Evolutionary conservation across 257 asterid genomes (phyloP).

Genomic region (Cinchona pubescens): DNA sequence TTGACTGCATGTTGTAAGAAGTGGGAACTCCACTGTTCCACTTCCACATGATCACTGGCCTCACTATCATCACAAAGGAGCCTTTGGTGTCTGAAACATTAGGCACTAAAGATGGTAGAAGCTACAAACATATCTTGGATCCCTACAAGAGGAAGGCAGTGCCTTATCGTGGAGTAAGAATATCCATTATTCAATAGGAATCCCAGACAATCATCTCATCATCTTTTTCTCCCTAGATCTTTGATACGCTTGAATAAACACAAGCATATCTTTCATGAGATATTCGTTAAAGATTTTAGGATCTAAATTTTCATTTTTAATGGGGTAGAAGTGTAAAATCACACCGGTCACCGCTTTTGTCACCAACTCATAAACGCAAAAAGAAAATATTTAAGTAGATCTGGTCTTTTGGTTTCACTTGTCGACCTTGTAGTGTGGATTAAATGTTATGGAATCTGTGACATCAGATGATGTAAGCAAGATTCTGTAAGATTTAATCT

Average conservation of each 20-base stretch:
- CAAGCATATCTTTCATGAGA: constrained; percentile 2
- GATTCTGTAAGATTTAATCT: no score
- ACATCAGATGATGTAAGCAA: no score
- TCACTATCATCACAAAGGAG: background rate
- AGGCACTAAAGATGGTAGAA: background rate
- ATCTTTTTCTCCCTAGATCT: background rate
- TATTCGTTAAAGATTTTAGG: background rate
- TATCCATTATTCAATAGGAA: constrained; percentile 22
- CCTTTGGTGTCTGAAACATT: background rate
- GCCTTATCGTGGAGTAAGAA: constrained; percentile 17
- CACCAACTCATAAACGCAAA: no score
- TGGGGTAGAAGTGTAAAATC: no score
- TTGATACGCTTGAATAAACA: background rate
- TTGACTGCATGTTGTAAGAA: background rate
- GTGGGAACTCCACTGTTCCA: background rate
- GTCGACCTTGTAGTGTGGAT: no score
- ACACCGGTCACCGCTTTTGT: no score
- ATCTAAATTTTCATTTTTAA: background rate
- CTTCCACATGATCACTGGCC: no score
- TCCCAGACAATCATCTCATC: background rate
- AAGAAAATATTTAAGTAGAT: no score
- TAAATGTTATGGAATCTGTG: no score
- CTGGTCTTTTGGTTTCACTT: no score
- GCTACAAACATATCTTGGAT: background rate
- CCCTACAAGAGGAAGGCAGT: constrained; percentile 5